Base-by-base conservation (phyloP, 148 eudicot species). In the Chenopodium quinoa region DNA sequence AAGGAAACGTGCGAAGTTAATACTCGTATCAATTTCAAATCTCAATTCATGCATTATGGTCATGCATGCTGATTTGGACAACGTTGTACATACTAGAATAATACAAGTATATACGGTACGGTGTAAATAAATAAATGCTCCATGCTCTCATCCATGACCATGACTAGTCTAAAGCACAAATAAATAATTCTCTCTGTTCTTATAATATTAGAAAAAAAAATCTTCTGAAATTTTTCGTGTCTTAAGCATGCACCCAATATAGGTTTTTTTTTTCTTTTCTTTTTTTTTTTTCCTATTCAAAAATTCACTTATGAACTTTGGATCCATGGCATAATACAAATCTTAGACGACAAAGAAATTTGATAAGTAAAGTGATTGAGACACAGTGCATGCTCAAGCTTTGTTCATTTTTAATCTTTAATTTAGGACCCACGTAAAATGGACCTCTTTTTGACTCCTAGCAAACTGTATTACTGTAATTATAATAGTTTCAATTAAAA, bases 401-500 rank as follows among this genome's bases (percentile, higher is more conserved):
- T 77, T 78, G 54, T 40, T 64, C n/a, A 78, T 47, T 20, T 11
- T 71, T 68, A 2, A 68, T 68, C 27, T 71, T 78, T 47, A 67
- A 12, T 79, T 63, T 8, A 72, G 82, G 77, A 80, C 82, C 82
- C 77, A 80, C 77, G 56, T 68, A 68, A 44, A 71, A 71, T 52
- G 54, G 23, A 80, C 29, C 64, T 72, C 77, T 64, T 80, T 63
- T 63, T 80, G 75, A 64, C 65, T 47, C 9, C 44, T 66, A 16
- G 4, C 20, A 34, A 71, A 14, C 6, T 58, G 44, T 72, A 40
- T 40, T 40, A 40, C 8, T 6, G 8, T 40, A 6, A 6, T 40
- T 40, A 40, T 72, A 47, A 27, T 73, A 73, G 77, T 80, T 73
- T 80, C 78, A 63, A 74, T 47, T 32, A 48, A 47, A 81, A 65